Evolutionary conservation across 139 green algal species (phyloP).

Genomic region (Medakamo hakoo): DNA sequence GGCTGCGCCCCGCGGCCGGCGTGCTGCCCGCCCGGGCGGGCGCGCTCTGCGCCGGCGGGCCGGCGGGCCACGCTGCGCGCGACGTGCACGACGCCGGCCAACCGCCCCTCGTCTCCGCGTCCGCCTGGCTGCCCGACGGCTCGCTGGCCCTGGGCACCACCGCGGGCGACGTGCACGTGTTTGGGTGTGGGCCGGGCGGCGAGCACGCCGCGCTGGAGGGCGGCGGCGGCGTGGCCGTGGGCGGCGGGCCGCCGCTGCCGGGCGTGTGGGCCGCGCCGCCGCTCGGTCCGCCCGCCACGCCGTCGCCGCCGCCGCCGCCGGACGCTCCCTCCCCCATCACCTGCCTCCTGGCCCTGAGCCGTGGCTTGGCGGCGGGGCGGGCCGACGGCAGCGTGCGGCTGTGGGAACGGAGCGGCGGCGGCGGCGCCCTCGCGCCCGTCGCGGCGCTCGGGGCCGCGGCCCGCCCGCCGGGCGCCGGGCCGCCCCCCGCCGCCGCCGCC

Average conservation of each 20-base stretch:
- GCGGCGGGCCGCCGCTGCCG: too few relatives aligned
- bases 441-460: too few relatives aligned
- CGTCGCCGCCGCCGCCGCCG: too few relatives aligned
- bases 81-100: too few relatives aligned
- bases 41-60: too few relatives aligned
- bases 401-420: neutral
- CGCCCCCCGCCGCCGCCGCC: too few relatives aligned
- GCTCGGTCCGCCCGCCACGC: neutral
- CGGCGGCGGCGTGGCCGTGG: too few relatives aligned
- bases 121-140: neutral
- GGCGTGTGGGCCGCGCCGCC: neutral
- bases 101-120: too few relatives aligned
- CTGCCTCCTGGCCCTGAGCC: neutral
- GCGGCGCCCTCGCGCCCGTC: neutral
- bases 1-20: neutral
- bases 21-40: neutral
- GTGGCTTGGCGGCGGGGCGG: neutral
- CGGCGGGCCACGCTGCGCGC: too few relatives aligned
- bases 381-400: neutral
- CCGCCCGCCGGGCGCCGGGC: too few relatives aligned
- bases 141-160: neutral
- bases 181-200: neutral
- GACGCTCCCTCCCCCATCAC: neutral
- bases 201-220: neutral
- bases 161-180: neutral